Percentiles rank a stretch among this genome's conserved stretches.
phyloP scores from a whole-genome alignment of 768 basidiomycete genomes.

The Tulasnella calospora region DNA sequence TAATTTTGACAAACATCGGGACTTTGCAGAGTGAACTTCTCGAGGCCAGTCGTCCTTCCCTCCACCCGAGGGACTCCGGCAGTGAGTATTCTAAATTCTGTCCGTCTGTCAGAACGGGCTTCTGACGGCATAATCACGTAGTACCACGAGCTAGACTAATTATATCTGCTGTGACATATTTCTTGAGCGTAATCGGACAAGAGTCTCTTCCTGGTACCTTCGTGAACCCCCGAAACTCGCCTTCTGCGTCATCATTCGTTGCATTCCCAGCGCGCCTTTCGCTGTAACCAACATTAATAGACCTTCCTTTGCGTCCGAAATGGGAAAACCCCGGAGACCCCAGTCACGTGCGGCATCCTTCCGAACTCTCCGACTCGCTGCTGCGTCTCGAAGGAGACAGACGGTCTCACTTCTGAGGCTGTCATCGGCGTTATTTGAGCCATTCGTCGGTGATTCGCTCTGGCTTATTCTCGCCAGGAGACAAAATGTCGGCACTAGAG shows the following conservation, averaged over 20 bases:
- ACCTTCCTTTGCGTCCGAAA: not conserved
- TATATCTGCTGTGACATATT: conserved; percentile 17
- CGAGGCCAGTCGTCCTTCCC: conserved; percentile 63
- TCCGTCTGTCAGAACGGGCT: not conserved
- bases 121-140: conserved; percentile 8
- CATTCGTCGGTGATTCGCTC: not conserved
- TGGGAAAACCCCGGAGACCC: conserved; percentile 10
- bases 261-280: not conserved
- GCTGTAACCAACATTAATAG: not conserved
- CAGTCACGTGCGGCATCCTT: not conserved
- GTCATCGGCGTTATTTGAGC: conserved; percentile 11
- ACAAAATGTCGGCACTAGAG: not conserved
- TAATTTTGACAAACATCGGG: not conserved
- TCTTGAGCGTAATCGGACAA: not conserved
- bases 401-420: not conserved
- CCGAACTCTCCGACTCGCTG: not conserved
- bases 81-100: conserved; percentile 2
- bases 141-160: conserved; percentile 21
- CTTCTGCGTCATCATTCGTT: conserved; percentile 1
- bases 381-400: not conserved
- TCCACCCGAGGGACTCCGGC: conserved; percentile 30
- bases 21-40: conserved; percentile 54
- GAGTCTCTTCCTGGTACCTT: not conserved
- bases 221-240: not conserved
- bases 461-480: conserved; percentile 4